Base-by-base conservation (phyloP, 768 basidiomycete genomes). In the Russula sp. region DNA sequence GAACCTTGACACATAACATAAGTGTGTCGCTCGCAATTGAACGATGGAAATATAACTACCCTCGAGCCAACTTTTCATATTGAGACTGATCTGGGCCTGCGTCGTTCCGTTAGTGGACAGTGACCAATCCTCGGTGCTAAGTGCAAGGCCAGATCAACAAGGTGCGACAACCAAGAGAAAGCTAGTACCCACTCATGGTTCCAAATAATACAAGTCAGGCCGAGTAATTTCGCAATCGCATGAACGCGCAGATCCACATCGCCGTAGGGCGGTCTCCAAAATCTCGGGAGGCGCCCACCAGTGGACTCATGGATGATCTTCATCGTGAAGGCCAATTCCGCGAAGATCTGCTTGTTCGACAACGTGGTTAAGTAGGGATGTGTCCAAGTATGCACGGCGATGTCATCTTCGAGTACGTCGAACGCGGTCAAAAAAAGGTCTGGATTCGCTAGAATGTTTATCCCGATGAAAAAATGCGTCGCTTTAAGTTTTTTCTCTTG, bases 391-490 rank as follows among this genome's bases (percentile, higher is more conserved):
- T 79, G 78, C 59, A 78, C 76, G 42, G 74, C 75, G 40, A 76
- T 74, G 57, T 76, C 75, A 34, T 70, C 83, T 28, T 52, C 36
- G 79, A 60, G 72, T 73, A 26, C n/a, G 26, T 65, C 13, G 70
- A 84, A 84, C 0, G 85, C 85, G 11, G 72, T 70, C 62, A 76
- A 67, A 74, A 94, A 92, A 52, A 79, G 69, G 10, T 78, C 71
- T 5, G 85, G 82, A 71, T 89, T 77, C 48, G 72, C 57, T 30
- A 89, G 69, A 63, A 94, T 89, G 72, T 93, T 89, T 38, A 81
- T 72, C 20, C 94, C 94, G 67, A 97, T 95, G 79, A 94, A 84
- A 74, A 95, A 96, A 72, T 95, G 92, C 5, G 94, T 95, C 3
- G 85, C 86, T n/a, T 74, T 80, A 61, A 84, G 74, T 64, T 87